Conservation (phyloP, 441 rosid genomes). For the Isatis lusitanica region DNA sequence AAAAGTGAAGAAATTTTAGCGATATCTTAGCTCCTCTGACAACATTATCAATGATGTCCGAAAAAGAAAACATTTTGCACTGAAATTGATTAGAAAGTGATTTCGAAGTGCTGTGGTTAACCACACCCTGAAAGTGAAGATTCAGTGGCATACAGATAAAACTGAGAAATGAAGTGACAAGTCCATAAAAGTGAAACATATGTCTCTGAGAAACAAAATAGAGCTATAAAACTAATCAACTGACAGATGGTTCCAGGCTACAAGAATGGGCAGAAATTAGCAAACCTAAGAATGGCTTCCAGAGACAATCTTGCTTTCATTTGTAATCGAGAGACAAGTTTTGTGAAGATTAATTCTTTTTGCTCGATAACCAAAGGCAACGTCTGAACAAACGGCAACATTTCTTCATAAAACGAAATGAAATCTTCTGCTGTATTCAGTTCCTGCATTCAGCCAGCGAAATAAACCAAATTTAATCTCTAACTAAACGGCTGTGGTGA, state of each 20-base stretch:
- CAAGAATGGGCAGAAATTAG: conserved; percentile 14
- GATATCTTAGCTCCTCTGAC: conserved; percentile 4
- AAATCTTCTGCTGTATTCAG: conserved; percentile 92
- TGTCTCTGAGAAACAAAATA: neutral
- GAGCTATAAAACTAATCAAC: neutral
- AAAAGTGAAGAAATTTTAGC: neutral
- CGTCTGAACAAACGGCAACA: conserved; percentile 70
- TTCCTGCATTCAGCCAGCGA: conserved; percentile 55
- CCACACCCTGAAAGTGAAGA: conserved; percentile 6
- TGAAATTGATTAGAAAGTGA: neutral
- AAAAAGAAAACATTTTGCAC: neutral
- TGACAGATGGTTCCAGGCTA: conserved; percentile 3
- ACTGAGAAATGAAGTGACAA: conserved; percentile 17
- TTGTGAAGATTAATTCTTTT: conserved; percentile 67
- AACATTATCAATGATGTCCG: conserved; percentile 8
- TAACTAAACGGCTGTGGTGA: neutral
- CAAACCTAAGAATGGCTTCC: conserved; percentile 87
- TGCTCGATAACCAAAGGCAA: conserved; percentile 68
- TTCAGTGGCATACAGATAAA: conserved; percentile 16
- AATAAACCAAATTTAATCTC: conserved; percentile 15
- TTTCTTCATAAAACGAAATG: conserved; percentile 78
- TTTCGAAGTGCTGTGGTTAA: conserved; percentile 12
- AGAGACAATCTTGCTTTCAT: conserved; percentile 84
- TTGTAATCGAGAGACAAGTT: conserved; percentile 71
- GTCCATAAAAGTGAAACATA: neutral